Percentiles rank a stretch among this genome's conserved stretches.
Evolutionary conservation across 2,329 filamentous ascomycete genomes (phyloP).

Genomic region (Fonsecaea erecta): DNA sequence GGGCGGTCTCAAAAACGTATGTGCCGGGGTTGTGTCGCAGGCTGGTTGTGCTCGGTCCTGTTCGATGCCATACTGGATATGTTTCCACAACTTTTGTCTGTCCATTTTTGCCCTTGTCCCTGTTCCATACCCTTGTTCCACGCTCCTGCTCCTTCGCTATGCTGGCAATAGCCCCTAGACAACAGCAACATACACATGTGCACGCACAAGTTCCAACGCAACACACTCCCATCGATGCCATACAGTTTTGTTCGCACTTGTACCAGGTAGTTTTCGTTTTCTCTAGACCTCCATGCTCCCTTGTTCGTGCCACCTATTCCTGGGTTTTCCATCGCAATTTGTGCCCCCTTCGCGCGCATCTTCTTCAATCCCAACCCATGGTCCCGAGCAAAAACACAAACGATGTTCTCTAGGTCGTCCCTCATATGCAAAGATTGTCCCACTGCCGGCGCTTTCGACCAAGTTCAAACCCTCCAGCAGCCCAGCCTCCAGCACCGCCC

Average conservation of each 20-base stretch:
- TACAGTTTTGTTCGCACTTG: constrained; percentile 22
- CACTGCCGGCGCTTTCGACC: constrained; percentile 20
- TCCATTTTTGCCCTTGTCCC: constrained; percentile 7
- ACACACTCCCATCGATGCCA: constrained; percentile 16
- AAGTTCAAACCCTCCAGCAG: constrained; percentile 26
- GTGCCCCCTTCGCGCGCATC: constrained; percentile 1
- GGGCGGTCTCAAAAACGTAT: background rate
- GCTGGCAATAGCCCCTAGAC: constrained; percentile 32
- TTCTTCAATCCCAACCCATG: constrained; percentile 15
- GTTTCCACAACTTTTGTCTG: constrained; percentile 16
- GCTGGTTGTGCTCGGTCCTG: constrained; percentile 1
- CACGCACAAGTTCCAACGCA: background rate
- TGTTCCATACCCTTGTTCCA: constrained; percentile 18
- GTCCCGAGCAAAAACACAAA: constrained; percentile 26
- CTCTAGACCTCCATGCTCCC: constrained; percentile 33
- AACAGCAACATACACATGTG: constrained; percentile 17
- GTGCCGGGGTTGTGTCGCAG: constrained; percentile 1
- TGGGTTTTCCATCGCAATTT: constrained; percentile 13
- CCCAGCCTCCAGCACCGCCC: constrained; percentile 34
- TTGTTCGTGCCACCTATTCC: constrained; percentile 17
- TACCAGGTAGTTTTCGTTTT: constrained; percentile 27
- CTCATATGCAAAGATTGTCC: constrained; percentile 36
- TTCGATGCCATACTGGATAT: constrained; percentile 18
- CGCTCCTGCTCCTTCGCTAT: constrained; percentile 31
- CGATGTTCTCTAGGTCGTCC: constrained; percentile 34